Conservation (phyloP, 1,284 basidiomycete genomes). For the Exobasidium cylindrosporum region DNA sequence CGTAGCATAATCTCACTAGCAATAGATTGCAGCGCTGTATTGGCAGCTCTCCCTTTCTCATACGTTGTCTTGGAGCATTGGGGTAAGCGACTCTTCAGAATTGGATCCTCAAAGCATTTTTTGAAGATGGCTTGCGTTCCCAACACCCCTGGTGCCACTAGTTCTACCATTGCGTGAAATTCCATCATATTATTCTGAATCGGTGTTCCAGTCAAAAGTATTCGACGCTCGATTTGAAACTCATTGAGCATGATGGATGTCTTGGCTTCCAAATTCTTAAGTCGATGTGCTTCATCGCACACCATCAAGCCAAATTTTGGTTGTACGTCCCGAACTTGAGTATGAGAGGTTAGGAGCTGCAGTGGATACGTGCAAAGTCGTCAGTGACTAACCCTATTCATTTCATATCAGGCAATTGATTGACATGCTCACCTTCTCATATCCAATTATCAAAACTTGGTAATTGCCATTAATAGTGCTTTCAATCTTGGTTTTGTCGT, state of each 20-base stretch:
- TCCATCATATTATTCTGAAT: constrained; percentile 92
- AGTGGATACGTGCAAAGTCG: too few relatives aligned
- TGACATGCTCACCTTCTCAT: constrained; percentile 71
- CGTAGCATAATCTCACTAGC: constrained; percentile 84
- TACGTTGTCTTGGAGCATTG: constrained; percentile 70
- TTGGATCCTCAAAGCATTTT: constrained; percentile 77
- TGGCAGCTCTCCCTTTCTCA: constrained; percentile 67
- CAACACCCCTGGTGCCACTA: constrained; percentile 85
- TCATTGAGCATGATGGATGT: constrained; percentile 83
- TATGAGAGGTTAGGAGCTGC: constrained; percentile 40
- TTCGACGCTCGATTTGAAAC: constrained; percentile 68
- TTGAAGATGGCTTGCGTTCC: constrained; percentile 56
- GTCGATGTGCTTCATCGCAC: constrained; percentile 93
- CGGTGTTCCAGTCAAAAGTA: constrained; percentile 91
- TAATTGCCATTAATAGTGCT: constrained; percentile 58
- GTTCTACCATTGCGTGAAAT: constrained; percentile 93
- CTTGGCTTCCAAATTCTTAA: constrained; percentile 90
- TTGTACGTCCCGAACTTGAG: constrained; percentile 24
- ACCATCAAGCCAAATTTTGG: constrained; percentile 89
- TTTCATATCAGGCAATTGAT: too few relatives aligned
- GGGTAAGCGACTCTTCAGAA: constrained; percentile 79
- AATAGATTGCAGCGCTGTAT: constrained; percentile 64
- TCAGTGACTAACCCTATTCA: too few relatives aligned
- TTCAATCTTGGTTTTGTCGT: constrained; percentile 55
- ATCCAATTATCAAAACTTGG: constrained; percentile 88